Evolutionary conservation across 305 asterid genomes (phyloP), one percentile per base, ranked within the genome.

Genomic region (Fraxinus nigra): DNA sequence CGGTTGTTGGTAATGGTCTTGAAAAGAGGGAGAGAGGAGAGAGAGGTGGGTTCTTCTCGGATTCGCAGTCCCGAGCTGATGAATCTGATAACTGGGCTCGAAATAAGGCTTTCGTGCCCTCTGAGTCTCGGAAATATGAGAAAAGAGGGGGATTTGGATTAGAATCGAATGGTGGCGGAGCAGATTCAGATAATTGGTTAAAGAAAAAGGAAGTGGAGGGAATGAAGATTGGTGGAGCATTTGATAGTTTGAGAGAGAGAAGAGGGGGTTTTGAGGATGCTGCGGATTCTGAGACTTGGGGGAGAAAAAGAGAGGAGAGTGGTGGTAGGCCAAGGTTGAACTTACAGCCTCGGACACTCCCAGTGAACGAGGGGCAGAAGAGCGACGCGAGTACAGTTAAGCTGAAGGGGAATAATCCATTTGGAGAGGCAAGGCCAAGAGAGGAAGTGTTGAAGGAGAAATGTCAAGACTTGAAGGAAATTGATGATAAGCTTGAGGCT

Each of bases 401-500:
- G 90, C 90, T 94, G 0, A 92, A 88, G 84, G 92, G 92, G 5
- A 85, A 90, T 61, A 95, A 86, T 79, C 98, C 98, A 0, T 92
- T 92, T 78, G 97, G 99, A 16, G 91, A 84, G 46, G 99, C 99
- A 10, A 43, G 54, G 54, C 54, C 54, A 43, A 43, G n/a, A 43
- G 54, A 43, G 54, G 54, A 43, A 11, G 99, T 93, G 37, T 85
- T 95, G 92, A 95, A 92, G 92, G 97, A 91, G 86, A 92, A 93
- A 89, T 98, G 98, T 11, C 93, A 91, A 72, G 98, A 95, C 83
- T 89, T 92, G 91, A 96, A 93, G 91, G 98, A 93, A 83, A 84
- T 92, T 84, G 98, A 93, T 56, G 93, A 90, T 75, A 93, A 92
- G 89, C 91, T 95, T 0, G 97, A 91, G 84, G 80, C 93, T 59